phyloP scores from a whole-genome alignment of 805 yeast species.

The Yarrowia keelungensis region DNA sequence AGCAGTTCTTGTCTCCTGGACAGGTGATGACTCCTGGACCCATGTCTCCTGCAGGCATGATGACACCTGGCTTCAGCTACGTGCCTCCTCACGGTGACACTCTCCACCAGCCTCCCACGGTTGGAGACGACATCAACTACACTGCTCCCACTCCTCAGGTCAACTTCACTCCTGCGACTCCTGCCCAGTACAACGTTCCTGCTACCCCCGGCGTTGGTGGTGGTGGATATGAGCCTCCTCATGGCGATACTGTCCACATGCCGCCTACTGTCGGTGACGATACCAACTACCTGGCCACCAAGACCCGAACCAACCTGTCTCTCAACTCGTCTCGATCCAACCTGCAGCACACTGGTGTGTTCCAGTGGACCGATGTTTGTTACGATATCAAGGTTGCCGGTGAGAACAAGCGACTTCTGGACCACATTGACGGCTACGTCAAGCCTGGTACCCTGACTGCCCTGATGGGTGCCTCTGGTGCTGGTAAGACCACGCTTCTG shows the following conservation, averaged over 20 bases:
- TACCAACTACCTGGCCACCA: background rate
- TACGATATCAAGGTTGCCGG: conserved; percentile 70
- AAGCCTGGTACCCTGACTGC: conserved; percentile 85
- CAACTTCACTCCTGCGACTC: conserved; percentile 41
- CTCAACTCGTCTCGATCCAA: conserved; percentile 3
- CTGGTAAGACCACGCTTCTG: conserved; percentile 78
- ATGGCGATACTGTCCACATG: conserved; percentile 12
- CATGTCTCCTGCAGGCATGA: conserved; percentile 10
- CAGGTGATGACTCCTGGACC: conserved; percentile 14
- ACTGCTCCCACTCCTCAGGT: conserved; percentile 14
- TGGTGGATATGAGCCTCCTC: conserved; percentile 16
- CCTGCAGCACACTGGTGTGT: conserved; percentile 48
- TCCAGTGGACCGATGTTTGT: conserved; percentile 79
- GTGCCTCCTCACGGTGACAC: conserved; percentile 27
- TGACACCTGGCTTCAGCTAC: conserved; percentile 24
- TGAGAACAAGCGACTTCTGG: conserved; percentile 66
- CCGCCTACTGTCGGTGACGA: conserved; percentile 15
- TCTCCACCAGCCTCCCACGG: background rate
- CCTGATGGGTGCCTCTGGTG: conserved; percentile 79
- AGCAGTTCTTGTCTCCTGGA: background rate
- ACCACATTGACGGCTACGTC: conserved; percentile 80
- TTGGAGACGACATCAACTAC: conserved; percentile 26
- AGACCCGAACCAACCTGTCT: conserved; percentile 5
- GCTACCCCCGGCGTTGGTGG: background rate
- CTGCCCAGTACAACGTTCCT: conserved; percentile 14